A percentile compares a stretch with the other conserved stretches of the same genome.
These are phyloP conservation scores for Acer yangbiense DNA, from an alignment of 345 rosid genomes.

Conservation along the genomic window DNA sequence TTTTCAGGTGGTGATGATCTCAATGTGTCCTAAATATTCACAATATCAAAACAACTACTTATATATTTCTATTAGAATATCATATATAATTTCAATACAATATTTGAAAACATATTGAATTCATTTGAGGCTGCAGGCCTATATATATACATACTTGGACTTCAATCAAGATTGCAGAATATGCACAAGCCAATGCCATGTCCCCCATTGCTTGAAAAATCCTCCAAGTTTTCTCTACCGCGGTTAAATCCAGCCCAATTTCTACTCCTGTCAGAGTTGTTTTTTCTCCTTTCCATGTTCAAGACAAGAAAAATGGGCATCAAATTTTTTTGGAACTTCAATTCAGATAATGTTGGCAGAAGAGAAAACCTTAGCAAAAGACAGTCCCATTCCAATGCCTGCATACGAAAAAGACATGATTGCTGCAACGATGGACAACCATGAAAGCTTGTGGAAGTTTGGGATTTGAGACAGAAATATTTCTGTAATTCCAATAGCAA, in stretches of 20 bases:
- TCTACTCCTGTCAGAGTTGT: too few species aligned
- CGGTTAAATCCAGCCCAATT: constrained; percentile 22
- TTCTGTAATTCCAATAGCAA: constrained; percentile 46
- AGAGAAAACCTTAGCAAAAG: constrained; percentile 39
- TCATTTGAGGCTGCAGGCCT: neutral
- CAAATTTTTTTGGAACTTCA: too few species aligned
- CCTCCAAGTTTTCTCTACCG: constrained; percentile 22
- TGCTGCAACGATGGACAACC: constrained; percentile 56
- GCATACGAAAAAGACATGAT: constrained; percentile 55
- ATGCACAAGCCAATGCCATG: constrained; percentile 22
- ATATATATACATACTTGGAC: constrained; percentile 11
- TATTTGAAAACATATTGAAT: neutral
- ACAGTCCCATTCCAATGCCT: constrained; percentile 48
- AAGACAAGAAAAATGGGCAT: too few species aligned
- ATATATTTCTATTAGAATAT: too few species aligned
- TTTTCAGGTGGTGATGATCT: constrained; percentile 50
- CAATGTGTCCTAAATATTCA: constrained; percentile 43
- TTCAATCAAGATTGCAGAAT: constrained; percentile 23
- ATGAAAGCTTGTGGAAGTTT: constrained; percentile 48
- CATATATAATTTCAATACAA: neutral
- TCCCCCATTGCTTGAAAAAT: constrained; percentile 30
- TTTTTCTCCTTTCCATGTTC: too few species aligned
- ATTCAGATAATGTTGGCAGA: too few species aligned
- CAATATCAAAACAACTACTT: neutral
- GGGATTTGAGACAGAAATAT: constrained; percentile 52